Evolutionary conservation across 805 yeast genomes (phyloP), one percentile per base, ranked within the genome.

Genomic region (Barnettozyma populi): DNA sequence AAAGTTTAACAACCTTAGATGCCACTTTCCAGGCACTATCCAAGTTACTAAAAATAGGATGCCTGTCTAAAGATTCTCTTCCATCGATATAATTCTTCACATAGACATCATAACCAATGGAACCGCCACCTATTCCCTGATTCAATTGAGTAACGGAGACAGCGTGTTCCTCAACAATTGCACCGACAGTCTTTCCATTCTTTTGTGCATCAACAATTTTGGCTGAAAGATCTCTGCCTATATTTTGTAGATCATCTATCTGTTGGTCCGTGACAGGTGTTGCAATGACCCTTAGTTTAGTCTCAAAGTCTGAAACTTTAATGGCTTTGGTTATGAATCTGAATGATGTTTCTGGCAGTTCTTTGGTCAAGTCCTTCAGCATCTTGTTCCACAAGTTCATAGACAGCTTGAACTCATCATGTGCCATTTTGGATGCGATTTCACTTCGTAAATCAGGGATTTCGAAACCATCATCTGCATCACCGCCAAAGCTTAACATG

Each of bases 371-470:
- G 24, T 79, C 50, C 23, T 72, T 67, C 47, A 84, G 51, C 2
- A 82, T 37, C 18, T 67, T 62, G n/a, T 68, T 63, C 67, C 86
- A 71, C 2, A 87, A 61, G 10, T 70, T 62, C 50, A 85, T 56
- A 7, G 90, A 81, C 18, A 76, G 60, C 52, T 73, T 76, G 62
- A 88, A 86, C 62, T 89, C 96, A 14, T 65, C 63, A 21, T 84
- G 80, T 0, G 92, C 96, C 43, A 85, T 61, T 49, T 56, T 64
- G 7, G 58, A 41, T 2, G 68, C 54, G 48, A 63, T 6, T 49
- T 50, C 54, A 42, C 34, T 52, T 40, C 44, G 51, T 7, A 49
- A 13, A 40, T 45, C 49, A n/a, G 44, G 11, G 2, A 49, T 29
- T 20, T 43, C 44, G 24, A 21, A 35, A 16, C 18, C 24, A 38